A percentile compares a stretch with the other conserved stretches of the same genome.
phyloP scores from a whole-genome alignment of 2,329 filamentous ascomycete genomes.

The Neonectria faginata region DNA sequence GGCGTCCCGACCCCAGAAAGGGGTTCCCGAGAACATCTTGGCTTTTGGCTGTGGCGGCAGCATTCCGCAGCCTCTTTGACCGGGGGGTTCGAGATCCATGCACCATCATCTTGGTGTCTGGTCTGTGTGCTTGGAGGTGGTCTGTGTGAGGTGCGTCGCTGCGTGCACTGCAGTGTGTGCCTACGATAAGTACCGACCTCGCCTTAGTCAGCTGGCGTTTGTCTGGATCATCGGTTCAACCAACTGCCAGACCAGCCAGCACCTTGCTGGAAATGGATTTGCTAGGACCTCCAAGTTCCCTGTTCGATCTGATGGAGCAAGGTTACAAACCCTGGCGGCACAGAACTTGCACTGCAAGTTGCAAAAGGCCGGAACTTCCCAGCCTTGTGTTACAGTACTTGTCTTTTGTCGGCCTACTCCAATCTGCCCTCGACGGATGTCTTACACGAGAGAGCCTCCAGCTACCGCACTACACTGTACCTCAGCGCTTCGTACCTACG shows the following conservation, averaged over 20 bases:
- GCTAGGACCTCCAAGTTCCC: neutral
- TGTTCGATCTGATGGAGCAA: neutral
- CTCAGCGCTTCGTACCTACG: neutral
- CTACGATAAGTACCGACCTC: constrained; percentile 1
- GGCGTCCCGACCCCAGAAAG: constrained; percentile 43
- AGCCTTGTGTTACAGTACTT: neutral
- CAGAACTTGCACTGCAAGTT: neutral
- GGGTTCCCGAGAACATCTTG: constrained; percentile 40
- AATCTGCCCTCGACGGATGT: neutral
- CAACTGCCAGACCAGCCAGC: neutral
- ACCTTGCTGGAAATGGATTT: neutral
- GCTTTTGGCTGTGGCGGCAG: constrained; percentile 43
- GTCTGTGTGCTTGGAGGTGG: constrained; percentile 21
- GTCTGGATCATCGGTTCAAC: neutral
- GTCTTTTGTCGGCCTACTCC: neutral
- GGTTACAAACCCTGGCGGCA: neutral
- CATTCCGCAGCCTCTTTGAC: constrained; percentile 45
- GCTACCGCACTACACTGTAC: neutral
- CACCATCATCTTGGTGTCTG: constrained; percentile 23
- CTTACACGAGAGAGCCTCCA: neutral
- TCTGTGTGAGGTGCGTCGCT: constrained; percentile 15
- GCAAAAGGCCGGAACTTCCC: neutral
- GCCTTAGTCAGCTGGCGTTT: constrained; percentile 21
- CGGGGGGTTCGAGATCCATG: constrained; percentile 39
- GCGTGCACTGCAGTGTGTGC: neutral